Evolutionary conservation across 495 filamentous ascomycete species (phyloP).

Genomic region (Podospora pseudocomata): DNA sequence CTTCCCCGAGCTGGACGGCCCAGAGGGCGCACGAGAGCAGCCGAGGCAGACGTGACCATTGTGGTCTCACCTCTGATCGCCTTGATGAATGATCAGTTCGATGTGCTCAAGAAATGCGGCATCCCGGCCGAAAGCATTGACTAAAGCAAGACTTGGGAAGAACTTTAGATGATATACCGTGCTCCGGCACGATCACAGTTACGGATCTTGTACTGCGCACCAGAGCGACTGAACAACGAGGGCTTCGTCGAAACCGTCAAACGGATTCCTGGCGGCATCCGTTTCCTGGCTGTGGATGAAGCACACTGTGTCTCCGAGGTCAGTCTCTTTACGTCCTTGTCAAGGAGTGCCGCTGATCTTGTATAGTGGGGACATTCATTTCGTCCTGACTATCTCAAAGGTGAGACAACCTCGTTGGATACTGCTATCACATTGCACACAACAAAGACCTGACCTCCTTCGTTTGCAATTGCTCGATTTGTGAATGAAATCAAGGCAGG

Average conservation of each 20-base stretch:
- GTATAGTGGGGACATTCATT: constrained; percentile 57
- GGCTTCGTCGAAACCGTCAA: constrained; percentile 54
- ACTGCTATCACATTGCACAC: not conserved
- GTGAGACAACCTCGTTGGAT: not conserved
- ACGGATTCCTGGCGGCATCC: constrained; percentile 47
- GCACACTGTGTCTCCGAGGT: constrained; percentile 56
- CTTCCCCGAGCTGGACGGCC: constrained; percentile 45
- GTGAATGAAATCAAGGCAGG: constrained; percentile 54
- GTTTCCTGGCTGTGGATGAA: constrained; percentile 57
- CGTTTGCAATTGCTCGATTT: constrained; percentile 51
- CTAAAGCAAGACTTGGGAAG: constrained; percentile 48
- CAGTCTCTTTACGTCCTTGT: not conserved
- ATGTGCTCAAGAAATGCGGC: constrained; percentile 45
- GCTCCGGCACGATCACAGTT: constrained; percentile 43
- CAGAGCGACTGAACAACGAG: constrained; percentile 57
- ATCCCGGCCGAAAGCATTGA: constrained; percentile 52
- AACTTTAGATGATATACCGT: constrained; percentile 43
- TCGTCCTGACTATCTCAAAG: constrained; percentile 55
- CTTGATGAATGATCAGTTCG: constrained; percentile 59
- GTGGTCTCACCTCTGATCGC: constrained; percentile 56
- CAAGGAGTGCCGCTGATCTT: not conserved
- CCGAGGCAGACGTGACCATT: constrained; percentile 44
- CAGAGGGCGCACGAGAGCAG: constrained; percentile 19
- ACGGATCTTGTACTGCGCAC: constrained; percentile 55
- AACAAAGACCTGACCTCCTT: not conserved